Percentiles rank a stretch among this genome's conserved stretches.
phyloP scores from a whole-genome alignment of 352 stramenopile species.

The Phytophthora meadii region DNA sequence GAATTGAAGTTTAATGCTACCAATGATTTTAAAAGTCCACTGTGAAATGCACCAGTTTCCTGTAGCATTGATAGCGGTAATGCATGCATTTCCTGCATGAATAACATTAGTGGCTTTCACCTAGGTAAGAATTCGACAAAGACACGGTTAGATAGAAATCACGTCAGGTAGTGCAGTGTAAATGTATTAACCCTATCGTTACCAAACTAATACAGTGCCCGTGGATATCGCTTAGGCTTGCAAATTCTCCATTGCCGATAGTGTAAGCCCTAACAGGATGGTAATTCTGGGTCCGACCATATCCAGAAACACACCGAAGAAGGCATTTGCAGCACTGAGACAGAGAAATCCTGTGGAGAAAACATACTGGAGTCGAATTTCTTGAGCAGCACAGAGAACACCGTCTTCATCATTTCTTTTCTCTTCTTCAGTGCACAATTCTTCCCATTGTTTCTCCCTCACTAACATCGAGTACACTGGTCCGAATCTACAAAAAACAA shows the following conservation, averaged over 20 bases:
- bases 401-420: not conserved
- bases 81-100: too few relatives aligned
- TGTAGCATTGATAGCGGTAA: too few relatives aligned
- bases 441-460: conserved; percentile 70
- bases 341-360: conserved; percentile 84
- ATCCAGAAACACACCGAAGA: conserved; percentile 82
- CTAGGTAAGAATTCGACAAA: too few relatives aligned
- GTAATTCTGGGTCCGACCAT: conserved; percentile 66
- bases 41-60: too few relatives aligned
- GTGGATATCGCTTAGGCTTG: not conserved
- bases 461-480: conserved; percentile 49
- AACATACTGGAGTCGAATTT: conserved; percentile 78
- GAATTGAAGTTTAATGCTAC: too few relatives aligned
- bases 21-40: too few relatives aligned
- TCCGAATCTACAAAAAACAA: too few relatives aligned
- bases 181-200: too few relatives aligned
- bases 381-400: conserved; percentile 61
- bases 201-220: too few relatives aligned
- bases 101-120: too few relatives aligned
- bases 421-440: conserved; percentile 47
- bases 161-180: too few relatives aligned
- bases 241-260: conserved; percentile 67
- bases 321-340: conserved; percentile 80
- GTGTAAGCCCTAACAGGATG: conserved; percentile 55
- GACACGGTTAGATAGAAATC: too few relatives aligned